These are phyloP conservation scores for Pontederia paniculata DNA, from an alignment of 176 grass and related monocot genomes.

Conservation along the genomic window DNA sequence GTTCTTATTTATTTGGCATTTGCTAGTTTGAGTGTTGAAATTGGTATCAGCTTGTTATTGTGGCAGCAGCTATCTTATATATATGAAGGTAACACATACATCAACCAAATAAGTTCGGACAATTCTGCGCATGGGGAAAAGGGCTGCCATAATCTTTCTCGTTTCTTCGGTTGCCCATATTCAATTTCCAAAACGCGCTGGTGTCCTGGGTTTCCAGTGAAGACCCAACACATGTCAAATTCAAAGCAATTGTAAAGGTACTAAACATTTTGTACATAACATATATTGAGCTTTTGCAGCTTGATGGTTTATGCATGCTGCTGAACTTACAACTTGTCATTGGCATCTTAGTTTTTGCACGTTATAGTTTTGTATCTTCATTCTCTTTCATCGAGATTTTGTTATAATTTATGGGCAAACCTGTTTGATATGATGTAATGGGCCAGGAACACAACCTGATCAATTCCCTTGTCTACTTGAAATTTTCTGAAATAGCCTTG, in stretches of 20 bases:
- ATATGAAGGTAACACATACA: slow-evolving; percentile 80
- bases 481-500: too few species aligned
- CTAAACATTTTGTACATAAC: too few species aligned
- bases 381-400: too few species aligned
- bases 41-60: slow-evolving; percentile 62
- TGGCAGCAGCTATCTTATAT: slow-evolving; percentile 89
- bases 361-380: too few species aligned
- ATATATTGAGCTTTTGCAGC: too few species aligned
- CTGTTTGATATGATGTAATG: too few species aligned
- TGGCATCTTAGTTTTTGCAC: too few species aligned
- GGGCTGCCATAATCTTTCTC: slow-evolving; percentile 70
- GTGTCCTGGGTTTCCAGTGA: slow-evolving; percentile 36
- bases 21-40: slow-evolving; percentile 71
- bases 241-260: slow-evolving; percentile 42
- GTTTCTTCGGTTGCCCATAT: slow-evolving; percentile 72
- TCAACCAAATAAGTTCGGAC: slow-evolving; percentile 42
- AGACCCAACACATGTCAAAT: slow-evolving; percentile 57
- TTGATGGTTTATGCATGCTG: too few species aligned
- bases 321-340: too few species aligned
- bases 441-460: too few species aligned
- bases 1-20: slow-evolving; percentile 83
- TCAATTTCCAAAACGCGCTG: slow-evolving; percentile 43
- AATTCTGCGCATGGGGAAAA: slow-evolving; percentile 41
- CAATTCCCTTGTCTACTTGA: too few species aligned
- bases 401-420: too few species aligned